Evolutionary conservation across 192 early-diverging fungal species (phyloP), one percentile per base, ranked within the genome.

Genomic region (Powellomyces hirtus): DNA sequence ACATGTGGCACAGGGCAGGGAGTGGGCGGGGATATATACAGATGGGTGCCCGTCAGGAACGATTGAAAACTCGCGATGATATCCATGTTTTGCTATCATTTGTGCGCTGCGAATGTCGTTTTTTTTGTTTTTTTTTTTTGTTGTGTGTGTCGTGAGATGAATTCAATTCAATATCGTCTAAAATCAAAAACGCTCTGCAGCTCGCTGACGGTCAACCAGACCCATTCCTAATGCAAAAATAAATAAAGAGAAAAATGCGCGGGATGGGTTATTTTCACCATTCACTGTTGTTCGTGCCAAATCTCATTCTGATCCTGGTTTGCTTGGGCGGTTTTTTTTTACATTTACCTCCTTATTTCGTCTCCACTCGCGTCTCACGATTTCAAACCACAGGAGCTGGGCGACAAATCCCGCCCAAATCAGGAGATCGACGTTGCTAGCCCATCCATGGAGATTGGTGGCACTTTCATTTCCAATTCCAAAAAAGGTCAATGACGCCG

Each of bases 171-270:
- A 59, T 60, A 62, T 16, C 70, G 70, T 6, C 75, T 56, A 38
- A 77, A 77, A 60, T 73, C 75, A 63, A 78, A 78, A 8, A 71
- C 75, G 42, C 59, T 67, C 44, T 78, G 77, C 18, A 78, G 71
- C 59, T 78, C 62, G 38, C 40, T 62, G 27, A 78, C 77, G 14
- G 77, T 76, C 16, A 65, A n/a, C 77, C 73, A 76, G 11, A 79
- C 66, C 77, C 77, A 79, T 56, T 79, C 77, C 77, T 78, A 57
- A 10, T 46, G 49, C 33, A 18, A 58, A 55, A 7, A 18, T 7
- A 66, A 65, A 6, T n/a, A 38, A 49, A 50, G n/a, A 18, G 27
- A 62, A 29, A 3, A 13, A 33, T 5, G 18, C 27, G 18, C 6
- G 22, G 50, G 13, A 11, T 18, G 13, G 22, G 50, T 52, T 24